Evolutionary conservation across 2,329 filamentous ascomycete species (phyloP).

Genomic region (Curvularia verruculosa): DNA sequence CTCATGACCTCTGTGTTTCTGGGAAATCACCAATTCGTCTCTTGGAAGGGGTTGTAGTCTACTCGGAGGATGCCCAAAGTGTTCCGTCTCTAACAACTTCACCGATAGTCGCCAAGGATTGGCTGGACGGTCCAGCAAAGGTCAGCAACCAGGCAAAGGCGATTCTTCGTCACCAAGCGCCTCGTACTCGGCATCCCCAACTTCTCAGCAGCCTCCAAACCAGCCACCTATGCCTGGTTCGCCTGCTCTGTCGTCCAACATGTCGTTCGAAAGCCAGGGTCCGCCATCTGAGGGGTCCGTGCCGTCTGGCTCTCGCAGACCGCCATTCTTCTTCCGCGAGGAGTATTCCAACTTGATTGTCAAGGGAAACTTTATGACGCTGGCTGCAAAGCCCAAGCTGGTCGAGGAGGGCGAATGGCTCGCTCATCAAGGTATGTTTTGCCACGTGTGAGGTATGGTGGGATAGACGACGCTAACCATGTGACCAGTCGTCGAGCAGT

Average conservation of each 20-base stretch:
- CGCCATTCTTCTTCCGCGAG: slow-evolving; percentile 76
- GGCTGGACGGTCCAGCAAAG: slow-evolving; percentile 52
- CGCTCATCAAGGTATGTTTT: slow-evolving; percentile 79
- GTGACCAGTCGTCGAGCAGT: slow-evolving; percentile 83
- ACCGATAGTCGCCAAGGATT: slow-evolving; percentile 51
- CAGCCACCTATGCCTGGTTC: slow-evolving; percentile 47
- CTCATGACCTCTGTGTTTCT: slow-evolving; percentile 21
- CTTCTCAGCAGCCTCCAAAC: slow-evolving; percentile 40
- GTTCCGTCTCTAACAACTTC: slow-evolving; percentile 31
- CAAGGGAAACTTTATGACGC: slow-evolving; percentile 95
- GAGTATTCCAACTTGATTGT: slow-evolving; percentile 84
- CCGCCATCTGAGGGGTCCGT: slow-evolving; percentile 46
- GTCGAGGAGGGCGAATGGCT: slow-evolving; percentile 96
- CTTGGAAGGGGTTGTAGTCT: not conserved
- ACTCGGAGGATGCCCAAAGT: slow-evolving; percentile 9
- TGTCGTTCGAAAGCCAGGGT: slow-evolving; percentile 70
- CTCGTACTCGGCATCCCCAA: slow-evolving; percentile 44
- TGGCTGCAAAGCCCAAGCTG: slow-evolving; percentile 90
- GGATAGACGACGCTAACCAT: slow-evolving; percentile 28
- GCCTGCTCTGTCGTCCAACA: slow-evolving; percentile 51
- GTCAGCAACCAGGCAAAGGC: slow-evolving; percentile 46
- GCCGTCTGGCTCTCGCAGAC: slow-evolving; percentile 64
- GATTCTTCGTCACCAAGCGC: slow-evolving; percentile 46
- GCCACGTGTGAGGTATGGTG: not conserved
- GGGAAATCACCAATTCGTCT: slow-evolving; percentile 8